Percentiles rank a stretch among this genome's conserved stretches.
Conservation (phyloP, 177 flowering plant species). For the Telopea speciosissima region DNA sequence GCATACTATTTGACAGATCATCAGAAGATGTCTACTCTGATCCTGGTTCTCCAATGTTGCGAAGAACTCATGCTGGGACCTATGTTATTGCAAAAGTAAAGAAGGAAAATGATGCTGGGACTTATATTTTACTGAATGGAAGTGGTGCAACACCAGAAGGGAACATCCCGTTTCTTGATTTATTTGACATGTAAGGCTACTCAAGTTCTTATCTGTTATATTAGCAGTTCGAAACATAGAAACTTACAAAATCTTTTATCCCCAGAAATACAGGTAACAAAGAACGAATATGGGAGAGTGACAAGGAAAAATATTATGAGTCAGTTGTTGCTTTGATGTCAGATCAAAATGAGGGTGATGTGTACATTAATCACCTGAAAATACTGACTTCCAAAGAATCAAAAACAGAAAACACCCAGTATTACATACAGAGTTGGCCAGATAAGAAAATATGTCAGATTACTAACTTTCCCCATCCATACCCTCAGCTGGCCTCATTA, state of each 20-base stretch:
- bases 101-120: conserved; percentile 62
- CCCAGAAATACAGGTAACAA: conserved; percentile 82
- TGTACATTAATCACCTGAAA: conserved; percentile 56
- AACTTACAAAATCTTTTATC: conserved; percentile 6
- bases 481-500: conserved; percentile 80
- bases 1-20: conserved; percentile 91
- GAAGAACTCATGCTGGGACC: conserved; percentile 78
- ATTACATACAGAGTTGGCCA: conserved; percentile 68
- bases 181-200: conserved; percentile 80
- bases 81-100: conserved; percentile 81
- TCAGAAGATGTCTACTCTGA: conserved; percentile 98
- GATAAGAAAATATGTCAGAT: conserved; percentile 63
- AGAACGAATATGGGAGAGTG: conserved; percentile 95
- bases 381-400: conserved; percentile 90
- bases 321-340: conserved; percentile 90
- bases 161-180: conserved; percentile 89
- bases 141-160: conserved; percentile 97
- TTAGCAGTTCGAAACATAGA: neutral
- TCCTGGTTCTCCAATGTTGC: conserved; percentile 93
- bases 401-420: conserved; percentile 92
- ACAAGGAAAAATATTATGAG: conserved; percentile 83
- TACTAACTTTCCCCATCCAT: conserved; percentile 92
- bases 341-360: conserved; percentile 76
- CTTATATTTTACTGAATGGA: conserved; percentile 74
- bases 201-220: neutral